Base-by-base conservation (phyloP, 2,329 filamentous ascomycete genomes). In the Paecilomyces niveus region DNA sequence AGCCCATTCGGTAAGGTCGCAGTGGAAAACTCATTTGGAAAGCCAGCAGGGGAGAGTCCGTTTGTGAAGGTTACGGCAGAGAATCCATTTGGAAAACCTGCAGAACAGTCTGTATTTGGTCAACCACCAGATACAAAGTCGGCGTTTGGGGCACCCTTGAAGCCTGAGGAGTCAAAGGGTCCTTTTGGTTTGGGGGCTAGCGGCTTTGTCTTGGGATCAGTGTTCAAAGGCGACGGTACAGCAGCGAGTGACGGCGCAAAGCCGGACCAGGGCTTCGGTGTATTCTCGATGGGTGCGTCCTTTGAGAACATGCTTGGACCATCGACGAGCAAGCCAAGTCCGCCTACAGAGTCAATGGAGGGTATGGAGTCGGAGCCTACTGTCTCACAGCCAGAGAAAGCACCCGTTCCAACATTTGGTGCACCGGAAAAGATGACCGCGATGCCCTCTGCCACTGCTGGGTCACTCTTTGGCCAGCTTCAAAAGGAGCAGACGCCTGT, bases 191-290 rank as follows among this genome's bases (percentile, higher is more conserved):
- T 66, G 26, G 62, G 65, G 7, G 55, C 64, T 13, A 59, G 65
- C 59, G 67, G 67, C n/a, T 81, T 81, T 62, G 69, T 67, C 7
- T 63, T 80, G 22, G 74, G 73, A 1, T 77, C 78, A 24, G 72
- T 72, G 10, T 79, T 80, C 61, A 78, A 78, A 63, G 68, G 67
- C 3, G 78, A 80, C 58, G 72, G 68, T 8, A 72, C 70, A 13
- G 71, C 74, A 57, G 69, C 64, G 26, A 72, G 72, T 58, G 77
- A 78, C 65, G 65, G 63, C 3, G 67, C 71, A n/a, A 76, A 76
- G 53, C 66, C 74, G 21, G 70, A 74, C 39, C 59, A 62, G 33
- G 29, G 54, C 22, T 18, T 18, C 13, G 63, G 67, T 1, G 57
- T 73, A 6, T 75, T 79, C 49, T 72, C 74, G 3, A 71, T 79